Evolutionary conservation across 495 filamentous ascomycete genomes (phyloP), one percentile per base, ranked within the genome.

Genomic region (Neurospora terricola): DNA sequence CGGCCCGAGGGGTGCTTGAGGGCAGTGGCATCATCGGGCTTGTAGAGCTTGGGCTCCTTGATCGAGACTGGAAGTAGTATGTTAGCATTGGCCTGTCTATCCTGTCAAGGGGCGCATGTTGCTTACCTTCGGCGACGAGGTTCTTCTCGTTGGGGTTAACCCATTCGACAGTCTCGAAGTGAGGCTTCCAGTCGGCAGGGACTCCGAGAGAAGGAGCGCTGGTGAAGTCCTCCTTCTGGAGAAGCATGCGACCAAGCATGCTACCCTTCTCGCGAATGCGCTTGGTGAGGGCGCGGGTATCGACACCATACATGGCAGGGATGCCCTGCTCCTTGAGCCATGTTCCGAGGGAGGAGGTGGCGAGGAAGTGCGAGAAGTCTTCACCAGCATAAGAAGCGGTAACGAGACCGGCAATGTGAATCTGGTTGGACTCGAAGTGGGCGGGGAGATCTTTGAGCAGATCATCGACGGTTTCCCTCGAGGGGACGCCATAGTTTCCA

Each of bases 401-500:
- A 48, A 99, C 89, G 72, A 98, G 87, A 72, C 93, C 96, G 12
- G 96, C 90, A 77, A 98, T 90, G 82, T 99, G 96, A 71, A 99
- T 97, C 81, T 97, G 84, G 39, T 87, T 89, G 37, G 94, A 90
- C 80, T 99, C 96, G 81, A 99, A 98, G 82, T 98, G 86, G 71
- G 94, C 93, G 30, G 94, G 93, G 21, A 98, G 88, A 75, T 92
- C 91, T 78, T 89, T 87, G 73, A 98, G 88, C 39, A 97, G 84
- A 76, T 92, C 88, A 79, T 97, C 94, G 82, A 90, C 87, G 48
- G 90, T 88, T 39, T 96, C 91, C 74, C 94, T 87, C 1, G 93
- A 92, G 34, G 96, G 96, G 12, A 98, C 96, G 74, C 93, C 96
- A 83, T 99, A 99, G 86, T 99, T 99, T 75, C 96, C 96, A 81